Base-by-base conservation (phyloP, 2,329 filamentous ascomycete species). In the Sarocladium kiliense region DNA sequence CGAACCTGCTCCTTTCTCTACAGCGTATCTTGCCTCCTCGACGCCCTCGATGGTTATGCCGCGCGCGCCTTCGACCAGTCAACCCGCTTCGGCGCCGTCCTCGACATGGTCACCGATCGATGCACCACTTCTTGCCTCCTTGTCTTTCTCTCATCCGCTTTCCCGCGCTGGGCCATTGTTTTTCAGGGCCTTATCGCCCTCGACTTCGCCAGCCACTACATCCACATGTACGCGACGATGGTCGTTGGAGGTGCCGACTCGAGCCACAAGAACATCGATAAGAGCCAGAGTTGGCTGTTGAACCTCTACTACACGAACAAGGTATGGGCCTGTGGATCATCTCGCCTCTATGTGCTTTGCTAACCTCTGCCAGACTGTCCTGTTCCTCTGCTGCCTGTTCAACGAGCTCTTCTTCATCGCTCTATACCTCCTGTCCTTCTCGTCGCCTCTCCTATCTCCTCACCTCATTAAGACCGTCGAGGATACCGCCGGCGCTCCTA, bases 321-420 rank as follows among this genome's bases (percentile, higher is more conserved):
- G 82, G 93, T 96, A 75, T 56, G 82, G 72, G 16, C 16, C 5
- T n/a, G n/a, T 18, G 11, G 36, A 39, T 39, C 36, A 16, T 18
- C 36, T 39, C 16, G 36, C 5, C 36, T 10, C n/a, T 18, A 41
- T 42, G 27, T 26, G 50, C 26, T 54, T 26, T 41, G 23, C 19
- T 30, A 4, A 27, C 3, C 32, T 11, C 42, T 21, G 9, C 18
- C 21, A 97, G 93, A 88, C 79, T 55, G 92, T 99, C 45, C 81
- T 99, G 41, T 99, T 99, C 76, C 74, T 90, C 59, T 89, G 91
- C 74, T 99, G 94, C 77, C 80, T 84, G 56, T 75, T 96, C 62
- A 99, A 99, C 72, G 94, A 99, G 74, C 75, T 92, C 61, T 99
- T 97, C 81, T 99, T 99, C 80, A 97, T 99, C 68, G 92, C 91